These are phyloP conservation scores for Ceratobasidium sp. DNA, from an alignment of 1,284 basidiomycete species.

Conservation along the genomic window DNA sequence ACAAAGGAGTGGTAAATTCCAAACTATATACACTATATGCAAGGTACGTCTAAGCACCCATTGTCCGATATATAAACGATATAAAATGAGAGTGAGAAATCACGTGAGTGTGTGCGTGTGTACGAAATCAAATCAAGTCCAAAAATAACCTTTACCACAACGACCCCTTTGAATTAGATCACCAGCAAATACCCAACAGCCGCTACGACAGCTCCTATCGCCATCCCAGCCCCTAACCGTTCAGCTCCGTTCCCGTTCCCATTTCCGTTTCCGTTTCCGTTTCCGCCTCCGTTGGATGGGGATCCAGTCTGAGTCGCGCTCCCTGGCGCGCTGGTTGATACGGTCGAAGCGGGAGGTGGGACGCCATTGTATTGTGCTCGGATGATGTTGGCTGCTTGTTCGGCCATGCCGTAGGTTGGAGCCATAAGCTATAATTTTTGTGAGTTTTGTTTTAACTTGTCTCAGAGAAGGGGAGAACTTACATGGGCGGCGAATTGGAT, in stretches of 20 bases:
- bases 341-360: slow-evolving; percentile 50
- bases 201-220: not conserved
- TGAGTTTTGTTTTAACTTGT: slow-evolving; percentile 43
- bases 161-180: not conserved
- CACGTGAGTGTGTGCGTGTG: no score
- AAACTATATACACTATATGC: no score
- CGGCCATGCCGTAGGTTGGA: slow-evolving; percentile 76
- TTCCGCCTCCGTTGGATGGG: not conserved
- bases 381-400: slow-evolving; percentile 75
- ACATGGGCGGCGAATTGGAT: slow-evolving; percentile 67
- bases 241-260: not conserved
- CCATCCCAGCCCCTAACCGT: not conserved
- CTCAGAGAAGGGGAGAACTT: slow-evolving; percentile 53
- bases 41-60: no score
- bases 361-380: slow-evolving; percentile 62
- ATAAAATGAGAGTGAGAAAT: no score
- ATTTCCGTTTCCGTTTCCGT: not conserved
- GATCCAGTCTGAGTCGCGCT: slow-evolving; percentile 39
- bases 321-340: slow-evolving; percentile 32
- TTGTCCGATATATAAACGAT: no score
- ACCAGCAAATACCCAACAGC: not conserved
- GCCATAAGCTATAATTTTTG: slow-evolving; percentile 62
- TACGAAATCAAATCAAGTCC: no score
- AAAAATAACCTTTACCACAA: not conserved
- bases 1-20: no score